Conservation (phyloP, 306 rosid genomes). For the Ormosia emarginata region DNA sequence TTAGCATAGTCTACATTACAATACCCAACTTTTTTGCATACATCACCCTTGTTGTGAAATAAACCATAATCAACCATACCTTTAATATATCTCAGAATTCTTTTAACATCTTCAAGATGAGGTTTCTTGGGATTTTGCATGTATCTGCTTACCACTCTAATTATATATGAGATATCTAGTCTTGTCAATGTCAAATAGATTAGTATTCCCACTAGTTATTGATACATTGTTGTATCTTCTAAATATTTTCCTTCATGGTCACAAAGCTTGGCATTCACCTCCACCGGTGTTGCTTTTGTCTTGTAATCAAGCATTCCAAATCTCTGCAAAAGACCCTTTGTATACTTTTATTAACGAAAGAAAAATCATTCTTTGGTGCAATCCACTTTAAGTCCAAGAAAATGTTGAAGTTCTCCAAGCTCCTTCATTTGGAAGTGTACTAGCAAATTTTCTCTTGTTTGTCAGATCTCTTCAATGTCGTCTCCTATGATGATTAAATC, state of each 20-base stretch:
- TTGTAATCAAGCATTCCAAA: no score
- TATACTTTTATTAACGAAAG: not conserved
- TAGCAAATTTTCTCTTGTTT: not conserved
- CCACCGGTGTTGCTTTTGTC: not conserved
- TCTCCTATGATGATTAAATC: not conserved
- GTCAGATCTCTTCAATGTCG: no score
- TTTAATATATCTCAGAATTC: no score
- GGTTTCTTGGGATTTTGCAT: no score
- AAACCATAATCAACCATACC: no score
- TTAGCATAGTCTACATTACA: no score
- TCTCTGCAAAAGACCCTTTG: not conserved
- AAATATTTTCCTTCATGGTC: not conserved
- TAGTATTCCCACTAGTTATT: not conserved
- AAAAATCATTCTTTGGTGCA: not conserved
- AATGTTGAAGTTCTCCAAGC: not conserved
- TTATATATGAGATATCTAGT: not conserved
- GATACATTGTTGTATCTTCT: not conserved
- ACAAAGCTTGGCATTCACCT: not conserved
- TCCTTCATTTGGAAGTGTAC: not conserved
- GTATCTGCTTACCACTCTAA: no score
- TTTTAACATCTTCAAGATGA: no score
- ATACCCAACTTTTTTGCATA: no score
- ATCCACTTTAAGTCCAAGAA: not conserved
- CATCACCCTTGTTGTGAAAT: no score
- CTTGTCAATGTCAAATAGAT: not conserved